A percentile compares a stretch with the other conserved stretches of the same genome.
Conservation (phyloP, 2,329 filamentous ascomycete genomes). For the Alternaria novae-zelandiae region DNA sequence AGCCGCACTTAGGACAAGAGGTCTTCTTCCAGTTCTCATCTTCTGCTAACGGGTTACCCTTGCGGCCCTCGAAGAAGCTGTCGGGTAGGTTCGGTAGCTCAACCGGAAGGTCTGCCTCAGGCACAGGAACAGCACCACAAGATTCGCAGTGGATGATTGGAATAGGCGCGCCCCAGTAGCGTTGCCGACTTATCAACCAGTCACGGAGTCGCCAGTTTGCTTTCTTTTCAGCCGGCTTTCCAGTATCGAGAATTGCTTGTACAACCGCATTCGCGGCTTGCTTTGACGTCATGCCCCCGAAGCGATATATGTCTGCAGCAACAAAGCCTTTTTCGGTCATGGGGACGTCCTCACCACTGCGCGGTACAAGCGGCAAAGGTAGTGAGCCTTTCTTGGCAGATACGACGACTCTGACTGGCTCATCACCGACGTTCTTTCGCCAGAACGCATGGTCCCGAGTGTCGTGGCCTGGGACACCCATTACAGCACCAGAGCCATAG, state of each 20-base stretch:
- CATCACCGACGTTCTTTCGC: conserved; percentile 68
- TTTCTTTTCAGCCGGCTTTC: conserved; percentile 65
- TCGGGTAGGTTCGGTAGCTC: conserved; percentile 71
- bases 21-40: conserved; percentile 77
- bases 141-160: conserved; percentile 81
- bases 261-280: conserved; percentile 69
- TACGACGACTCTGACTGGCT: conserved; percentile 67
- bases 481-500: conserved; percentile 86
- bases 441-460: conserved; percentile 80
- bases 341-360: conserved; percentile 57
- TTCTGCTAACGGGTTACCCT: conserved; percentile 78
- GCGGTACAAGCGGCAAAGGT: conserved; percentile 24
- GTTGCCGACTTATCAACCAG: conserved; percentile 90
- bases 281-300: conserved; percentile 67
- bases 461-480: conserved; percentile 91
- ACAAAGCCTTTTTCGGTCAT: conserved; percentile 72
- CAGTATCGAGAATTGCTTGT: conserved; percentile 52
- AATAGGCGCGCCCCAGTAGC: conserved; percentile 91
- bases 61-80: conserved; percentile 71
- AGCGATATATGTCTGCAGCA: conserved; percentile 69
- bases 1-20: conserved; percentile 74
- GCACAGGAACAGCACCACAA: conserved; percentile 82
- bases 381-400: conserved; percentile 10
- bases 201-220: conserved; percentile 83
- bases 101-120: conserved; percentile 77